phyloP scores from a whole-genome alignment of 441 rosid genomes.

The Mallotus repandus region DNA sequence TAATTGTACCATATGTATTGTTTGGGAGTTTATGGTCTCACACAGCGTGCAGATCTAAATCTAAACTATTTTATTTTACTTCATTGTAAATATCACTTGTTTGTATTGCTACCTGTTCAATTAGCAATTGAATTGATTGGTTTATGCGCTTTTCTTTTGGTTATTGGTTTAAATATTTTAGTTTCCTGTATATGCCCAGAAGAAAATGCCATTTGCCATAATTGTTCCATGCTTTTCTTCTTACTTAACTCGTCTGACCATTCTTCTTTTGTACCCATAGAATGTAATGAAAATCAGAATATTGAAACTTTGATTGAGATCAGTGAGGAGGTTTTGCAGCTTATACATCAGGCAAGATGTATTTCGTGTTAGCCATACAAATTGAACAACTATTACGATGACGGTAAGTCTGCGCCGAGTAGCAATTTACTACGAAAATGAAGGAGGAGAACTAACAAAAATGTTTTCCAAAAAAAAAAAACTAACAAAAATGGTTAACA shows the following conservation, averaged over 20 bases:
- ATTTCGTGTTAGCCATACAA: no score
- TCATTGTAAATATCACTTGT: conserved; percentile 3
- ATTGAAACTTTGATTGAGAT: no score
- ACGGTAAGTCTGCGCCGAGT: background rate
- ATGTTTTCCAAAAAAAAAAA: background rate
- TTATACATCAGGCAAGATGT: no score
- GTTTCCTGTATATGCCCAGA: background rate
- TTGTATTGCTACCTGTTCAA: background rate
- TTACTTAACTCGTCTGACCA: background rate
- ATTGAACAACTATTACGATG: no score
- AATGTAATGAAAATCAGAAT: background rate
- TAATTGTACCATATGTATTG: background rate
- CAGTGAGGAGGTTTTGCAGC: no score
- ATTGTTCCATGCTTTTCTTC: background rate
- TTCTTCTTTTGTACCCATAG: background rate
- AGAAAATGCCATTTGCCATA: background rate
- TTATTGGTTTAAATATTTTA: background rate
- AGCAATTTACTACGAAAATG: background rate
- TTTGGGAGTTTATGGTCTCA: background rate
- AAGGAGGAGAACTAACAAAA: background rate
- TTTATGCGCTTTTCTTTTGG: background rate
- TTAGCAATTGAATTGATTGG: conserved; percentile 11
- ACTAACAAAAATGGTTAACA: no score
- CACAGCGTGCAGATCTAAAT: background rate
- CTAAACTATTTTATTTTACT: background rate